Base-by-base conservation (phyloP, 257 asterid species). In the Eucommia ulmoides region DNA sequence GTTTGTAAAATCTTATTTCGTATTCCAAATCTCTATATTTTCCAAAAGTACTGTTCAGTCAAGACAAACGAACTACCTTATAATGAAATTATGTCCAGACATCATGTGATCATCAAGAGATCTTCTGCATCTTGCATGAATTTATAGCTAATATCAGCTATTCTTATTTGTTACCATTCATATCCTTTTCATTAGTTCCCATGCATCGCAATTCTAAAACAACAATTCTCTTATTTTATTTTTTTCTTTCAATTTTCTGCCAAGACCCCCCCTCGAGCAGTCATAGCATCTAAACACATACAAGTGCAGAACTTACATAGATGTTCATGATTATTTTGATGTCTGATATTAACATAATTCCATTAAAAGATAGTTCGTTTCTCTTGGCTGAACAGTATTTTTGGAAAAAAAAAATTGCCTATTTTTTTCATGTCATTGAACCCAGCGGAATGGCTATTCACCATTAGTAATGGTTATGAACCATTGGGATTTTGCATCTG, bases 361-460 rank as follows among this genome's bases (percentile, higher is more conserved):
- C 72, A 70, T 70, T 65, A 65, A 65, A 70, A 70, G 45, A 65
- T 65, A 70, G 69, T 70, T 70, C 72, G 69, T 70, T 70, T 49
- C 47, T 65, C 69, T 59, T 56, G 19, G 19, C 26, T 1, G 51
- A 33, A 18, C 23, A 42, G n/a, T 20, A 55, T 29, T 44, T 19
- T 24, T 18, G 64, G 55, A 46, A 45, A 45, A 6, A 8, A 29
- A 8, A 29, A 29, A 29, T 29, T 14, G 12, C 7, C 12, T n/a
- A n/a, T n/a, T n/a, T n/a, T n/a, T n/a, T n/a, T n/a, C n/a, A n/a
- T n/a, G n/a, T n/a, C n/a, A n/a, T n/a, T n/a, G n/a, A n/a, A n/a
- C n/a, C n/a, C n/a, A n/a, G n/a, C n/a, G n/a, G n/a, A n/a, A n/a
- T n/a, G n/a, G n/a, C n/a, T n/a, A n/a, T n/a, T n/a, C n/a, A n/a